Conservation (phyloP, 73 alveolate species). For the Blepharisma stoltei region DNA sequence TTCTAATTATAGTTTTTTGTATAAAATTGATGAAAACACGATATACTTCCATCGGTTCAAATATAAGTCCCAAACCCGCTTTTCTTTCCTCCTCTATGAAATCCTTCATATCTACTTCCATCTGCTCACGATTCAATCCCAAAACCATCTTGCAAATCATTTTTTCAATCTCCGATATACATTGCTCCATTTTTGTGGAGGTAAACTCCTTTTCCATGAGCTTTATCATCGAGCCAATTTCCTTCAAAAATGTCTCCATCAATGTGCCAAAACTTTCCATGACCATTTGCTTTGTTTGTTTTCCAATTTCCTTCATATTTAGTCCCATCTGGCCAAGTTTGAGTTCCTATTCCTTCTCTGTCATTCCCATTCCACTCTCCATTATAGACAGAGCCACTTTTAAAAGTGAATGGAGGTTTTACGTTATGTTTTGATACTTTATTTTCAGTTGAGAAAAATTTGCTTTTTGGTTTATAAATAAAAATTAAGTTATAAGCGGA, state of each 20-base stretch:
- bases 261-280: constrained; percentile 44
- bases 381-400: constrained; percentile 20
- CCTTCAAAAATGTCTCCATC: constrained; percentile 43
- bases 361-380: constrained; percentile 42
- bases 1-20: too few species aligned
- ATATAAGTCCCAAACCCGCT: constrained; percentile 29
- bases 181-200: constrained; percentile 51
- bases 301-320: constrained; percentile 43
- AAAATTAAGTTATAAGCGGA: too few species aligned
- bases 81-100: constrained; percentile 31
- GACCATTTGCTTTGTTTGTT: constrained; percentile 62
- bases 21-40: too few species aligned
- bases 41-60: constrained; percentile 33
- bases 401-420: too few species aligned
- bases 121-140: constrained; percentile 34
- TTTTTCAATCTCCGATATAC: constrained; percentile 60
- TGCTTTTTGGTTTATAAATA: too few species aligned
- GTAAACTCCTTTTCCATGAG: constrained; percentile 46
- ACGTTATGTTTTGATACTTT: too few species aligned
- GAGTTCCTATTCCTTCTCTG: constrained; percentile 44
- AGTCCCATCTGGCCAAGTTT: constrained; percentile 31
- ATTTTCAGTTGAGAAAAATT: too few species aligned
- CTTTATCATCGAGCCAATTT: constrained; percentile 43
- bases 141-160: constrained; percentile 49
- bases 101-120: constrained; percentile 30